A percentile compares a stretch with the other conserved stretches of the same genome.
Conservation (phyloP, 2,329 filamentous ascomycete genomes). For the Bipolaris zeicola region DNA sequence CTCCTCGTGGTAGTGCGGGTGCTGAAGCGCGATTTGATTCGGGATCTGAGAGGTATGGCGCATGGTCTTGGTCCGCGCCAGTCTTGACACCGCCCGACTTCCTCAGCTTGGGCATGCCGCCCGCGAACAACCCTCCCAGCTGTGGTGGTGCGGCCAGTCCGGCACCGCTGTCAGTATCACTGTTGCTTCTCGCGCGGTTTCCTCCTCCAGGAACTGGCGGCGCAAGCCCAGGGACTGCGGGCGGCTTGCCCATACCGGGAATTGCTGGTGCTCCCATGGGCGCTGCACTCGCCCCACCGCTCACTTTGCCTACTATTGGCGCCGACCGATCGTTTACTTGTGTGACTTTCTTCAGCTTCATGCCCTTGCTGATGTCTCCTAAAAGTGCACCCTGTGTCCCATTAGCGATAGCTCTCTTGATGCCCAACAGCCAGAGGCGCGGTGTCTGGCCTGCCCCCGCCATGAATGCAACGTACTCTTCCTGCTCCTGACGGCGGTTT, state of each 20-base stretch:
- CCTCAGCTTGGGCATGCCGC: conserved; percentile 92
- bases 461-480: conserved; percentile 35
- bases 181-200: conserved; percentile 77
- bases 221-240: conserved; percentile 67
- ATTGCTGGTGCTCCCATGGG: conserved; percentile 79
- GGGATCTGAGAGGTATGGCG: conserved; percentile 82
- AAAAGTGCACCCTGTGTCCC: conserved; percentile 76
- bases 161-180: conserved; percentile 62
- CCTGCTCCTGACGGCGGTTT: conserved; percentile 42
- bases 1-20: conserved; percentile 60
- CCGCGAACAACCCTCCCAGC: conserved; percentile 84
- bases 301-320: conserved; percentile 66
- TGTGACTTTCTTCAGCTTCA: conserved; percentile 74
- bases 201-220: conserved; percentile 65
- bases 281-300: conserved; percentile 62
- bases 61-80: conserved; percentile 64
- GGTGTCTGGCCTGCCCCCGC: neutral
- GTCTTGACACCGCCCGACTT: conserved; percentile 74
- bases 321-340: conserved; percentile 93
- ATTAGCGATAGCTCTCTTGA: conserved; percentile 31
- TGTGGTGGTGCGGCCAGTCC: conserved; percentile 64
- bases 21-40: conserved; percentile 62
- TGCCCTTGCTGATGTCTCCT: conserved; percentile 84
- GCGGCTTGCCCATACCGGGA: conserved; percentile 60
- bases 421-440: conserved; percentile 1